A percentile compares a stretch with the other conserved stretches of the same genome.
Conservation (phyloP, 1,284 basidiomycete genomes). For the Pseudozyma pruni region DNA sequence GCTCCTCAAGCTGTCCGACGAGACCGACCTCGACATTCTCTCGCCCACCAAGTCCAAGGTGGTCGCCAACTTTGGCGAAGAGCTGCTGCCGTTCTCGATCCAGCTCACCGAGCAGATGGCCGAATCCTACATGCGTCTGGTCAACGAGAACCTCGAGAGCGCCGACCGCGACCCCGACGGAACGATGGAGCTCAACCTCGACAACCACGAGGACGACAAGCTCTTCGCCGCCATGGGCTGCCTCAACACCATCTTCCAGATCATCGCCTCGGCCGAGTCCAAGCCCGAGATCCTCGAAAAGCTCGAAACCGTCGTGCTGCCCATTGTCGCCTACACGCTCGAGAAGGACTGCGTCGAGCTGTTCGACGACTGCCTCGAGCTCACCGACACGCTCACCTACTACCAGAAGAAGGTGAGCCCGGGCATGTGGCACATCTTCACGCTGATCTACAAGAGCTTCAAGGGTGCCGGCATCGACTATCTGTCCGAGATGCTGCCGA, state of each 20-base stretch:
- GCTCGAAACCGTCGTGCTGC: constrained; percentile 83
- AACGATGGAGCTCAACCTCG: constrained; percentile 72
- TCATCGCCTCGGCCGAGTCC: constrained; percentile 77
- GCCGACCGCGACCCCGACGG: constrained; percentile 71
- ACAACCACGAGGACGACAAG: constrained; percentile 74
- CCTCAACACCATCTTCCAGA: constrained; percentile 70
- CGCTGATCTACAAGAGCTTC: constrained; percentile 84
- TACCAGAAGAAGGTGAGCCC: constrained; percentile 80
- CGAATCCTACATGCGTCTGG: constrained; percentile 74
- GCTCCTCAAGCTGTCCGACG: constrained; percentile 84
- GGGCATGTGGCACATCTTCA: constrained; percentile 87
- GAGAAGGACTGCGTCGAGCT: constrained; percentile 72
- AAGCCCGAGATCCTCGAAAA: constrained; percentile 81
- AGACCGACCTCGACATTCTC: constrained; percentile 87
- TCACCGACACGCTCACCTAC: constrained; percentile 86
- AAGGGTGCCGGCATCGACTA: constrained; percentile 86
- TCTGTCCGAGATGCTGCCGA: constrained; percentile 82
- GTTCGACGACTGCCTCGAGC: constrained; percentile 87
- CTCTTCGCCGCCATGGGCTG: constrained; percentile 80
- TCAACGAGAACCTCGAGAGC: constrained; percentile 67
- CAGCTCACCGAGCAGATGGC: constrained; percentile 77
- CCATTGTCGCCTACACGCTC: constrained; percentile 80
- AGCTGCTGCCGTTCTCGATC: constrained; percentile 85
- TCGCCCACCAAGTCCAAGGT: constrained; percentile 83
- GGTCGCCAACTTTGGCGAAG: constrained; percentile 84